Evolutionary conservation across 139 green algal genomes (phyloP).

Genomic region (Coelastrella sp.): DNA sequence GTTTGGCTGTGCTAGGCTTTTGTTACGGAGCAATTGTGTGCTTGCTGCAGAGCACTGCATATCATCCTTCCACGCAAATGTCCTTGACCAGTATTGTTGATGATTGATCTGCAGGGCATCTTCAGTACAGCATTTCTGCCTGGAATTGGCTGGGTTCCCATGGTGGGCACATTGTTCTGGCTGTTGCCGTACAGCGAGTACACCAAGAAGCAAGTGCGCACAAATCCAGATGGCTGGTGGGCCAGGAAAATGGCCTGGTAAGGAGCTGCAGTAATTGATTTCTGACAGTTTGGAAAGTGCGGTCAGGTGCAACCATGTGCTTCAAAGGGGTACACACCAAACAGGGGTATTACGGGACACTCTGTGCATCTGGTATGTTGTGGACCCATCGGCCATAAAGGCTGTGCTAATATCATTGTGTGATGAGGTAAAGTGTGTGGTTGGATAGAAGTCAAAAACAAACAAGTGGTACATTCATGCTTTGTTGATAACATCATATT

Average conservation of each 20-base stretch:
- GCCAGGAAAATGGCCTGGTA: constrained; percentile 46
- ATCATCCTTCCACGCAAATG: too few relatives aligned
- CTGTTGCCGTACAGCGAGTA: constrained; percentile 41
- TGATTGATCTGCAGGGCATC: constrained; percentile 30
- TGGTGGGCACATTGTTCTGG: constrained; percentile 15
- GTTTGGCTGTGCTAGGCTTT: neutral
- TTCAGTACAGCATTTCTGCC: constrained; percentile 33
- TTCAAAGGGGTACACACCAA: too few relatives aligned
- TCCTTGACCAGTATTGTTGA: neutral
- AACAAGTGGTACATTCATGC: too few relatives aligned
- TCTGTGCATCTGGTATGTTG: too few relatives aligned
- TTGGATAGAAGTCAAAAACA: too few relatives aligned
- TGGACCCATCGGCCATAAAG: too few relatives aligned
- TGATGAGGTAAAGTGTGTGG: too few relatives aligned
- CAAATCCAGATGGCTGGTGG: constrained; percentile 51
- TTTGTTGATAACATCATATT: too few relatives aligned
- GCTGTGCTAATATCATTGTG: too few relatives aligned
- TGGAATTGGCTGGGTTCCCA: constrained; percentile 48
- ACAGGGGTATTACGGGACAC: too few relatives aligned
- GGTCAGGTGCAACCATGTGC: neutral
- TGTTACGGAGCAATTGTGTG: too few relatives aligned
- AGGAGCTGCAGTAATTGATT: neutral
- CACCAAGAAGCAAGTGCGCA: constrained; percentile 21
- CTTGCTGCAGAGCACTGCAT: too few relatives aligned
- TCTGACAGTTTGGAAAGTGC: neutral